Evolutionary conservation across 768 basidiomycete genomes (phyloP).

Genomic region (Lactarius hengduanensis): DNA sequence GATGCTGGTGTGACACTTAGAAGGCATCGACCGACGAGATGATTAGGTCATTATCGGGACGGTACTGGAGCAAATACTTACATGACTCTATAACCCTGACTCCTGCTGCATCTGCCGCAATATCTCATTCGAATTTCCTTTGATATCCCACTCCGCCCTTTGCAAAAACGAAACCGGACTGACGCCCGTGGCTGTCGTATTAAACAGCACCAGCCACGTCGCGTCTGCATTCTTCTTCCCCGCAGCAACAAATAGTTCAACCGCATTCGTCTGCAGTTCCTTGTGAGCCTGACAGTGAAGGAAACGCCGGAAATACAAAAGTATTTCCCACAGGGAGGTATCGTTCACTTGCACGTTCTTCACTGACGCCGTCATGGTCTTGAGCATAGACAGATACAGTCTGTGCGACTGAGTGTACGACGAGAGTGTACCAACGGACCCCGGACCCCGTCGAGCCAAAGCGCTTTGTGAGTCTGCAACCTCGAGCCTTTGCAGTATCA

Average conservation of each 20-base stretch:
- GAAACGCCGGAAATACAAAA: slow-evolving; percentile 74
- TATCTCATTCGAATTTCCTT: slow-evolving; percentile 37
- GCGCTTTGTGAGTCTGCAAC: slow-evolving; percentile 66
- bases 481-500: slow-evolving; percentile 58
- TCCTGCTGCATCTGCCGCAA: slow-evolving; percentile 18
- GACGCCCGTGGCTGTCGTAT: slow-evolving; percentile 47
- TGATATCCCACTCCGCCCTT: slow-evolving; percentile 63
- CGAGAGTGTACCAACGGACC: slow-evolving; percentile 59
- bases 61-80: background rate
- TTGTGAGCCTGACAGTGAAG: slow-evolving; percentile 62
- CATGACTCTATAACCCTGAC: background rate
- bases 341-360: slow-evolving; percentile 70
- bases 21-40: slow-evolving; percentile 54
- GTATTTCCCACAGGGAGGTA: slow-evolving; percentile 74
- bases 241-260: slow-evolving; percentile 61
- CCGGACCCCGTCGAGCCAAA: slow-evolving; percentile 53
- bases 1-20: slow-evolving; percentile 83
- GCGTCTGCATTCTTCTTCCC: slow-evolving; percentile 68
- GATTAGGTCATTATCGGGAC: background rate
- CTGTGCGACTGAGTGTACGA: slow-evolving; percentile 82
- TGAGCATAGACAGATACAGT: slow-evolving; percentile 71
- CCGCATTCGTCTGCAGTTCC: slow-evolving; percentile 69
- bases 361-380: slow-evolving; percentile 67
- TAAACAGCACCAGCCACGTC: slow-evolving; percentile 75
- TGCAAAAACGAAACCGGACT: slow-evolving; percentile 50